Evolutionary conservation across 1,139 yeast genomes (phyloP), one percentile per base, ranked within the genome.

Genomic region (Ogataea hybrid): DNA sequence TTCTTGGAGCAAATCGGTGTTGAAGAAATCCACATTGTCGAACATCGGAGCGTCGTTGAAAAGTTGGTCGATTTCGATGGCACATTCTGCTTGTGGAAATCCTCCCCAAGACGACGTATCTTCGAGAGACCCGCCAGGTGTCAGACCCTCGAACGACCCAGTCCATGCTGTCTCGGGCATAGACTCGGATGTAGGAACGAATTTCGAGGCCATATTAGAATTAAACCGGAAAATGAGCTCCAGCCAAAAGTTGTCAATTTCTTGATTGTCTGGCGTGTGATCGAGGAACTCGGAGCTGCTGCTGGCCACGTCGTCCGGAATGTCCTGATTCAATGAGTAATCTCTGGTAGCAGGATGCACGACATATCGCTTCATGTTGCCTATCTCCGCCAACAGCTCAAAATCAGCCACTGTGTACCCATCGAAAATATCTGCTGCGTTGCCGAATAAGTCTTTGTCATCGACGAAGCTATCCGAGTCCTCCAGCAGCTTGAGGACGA

Each of bases 401-500:
- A 53, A 42, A 16, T 60, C 60, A 3, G 33, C 38, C 3, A 35
- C 45, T 2, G 46, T 42, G 30, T 46, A 46, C 6, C 41, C 38
- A 6, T 43, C 47, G 16, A 59, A 44, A 10, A 50, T 32, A 36
- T 56, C 50, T 12, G 41, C 32, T 12, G 32, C 17, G 3, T 32
- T 27, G 16, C 22, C 11, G 17, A 31, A 27, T 28, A 31, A 15
- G 12, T 17, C 20, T 31, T 35, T 20, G 16, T 30, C 20, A 25
- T 35, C 21, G 35, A 46, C 25, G 15, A 28, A 6, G 30, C 29
- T 15, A 14, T 39, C 35, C 9, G 45, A 35, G 7, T 47, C 51
- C 17, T 61, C 66, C 32, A 73, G 41, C 23, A 71, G 44, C 1
- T 68, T 64, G 14, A 73, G 54, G 34, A 74, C 67, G 43, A 70